A percentile compares a stretch with the other conserved stretches of the same genome.
phyloP scores from a whole-genome alignment of 2,329 filamentous ascomycete species.

The Incumbomyces delicatus region DNA sequence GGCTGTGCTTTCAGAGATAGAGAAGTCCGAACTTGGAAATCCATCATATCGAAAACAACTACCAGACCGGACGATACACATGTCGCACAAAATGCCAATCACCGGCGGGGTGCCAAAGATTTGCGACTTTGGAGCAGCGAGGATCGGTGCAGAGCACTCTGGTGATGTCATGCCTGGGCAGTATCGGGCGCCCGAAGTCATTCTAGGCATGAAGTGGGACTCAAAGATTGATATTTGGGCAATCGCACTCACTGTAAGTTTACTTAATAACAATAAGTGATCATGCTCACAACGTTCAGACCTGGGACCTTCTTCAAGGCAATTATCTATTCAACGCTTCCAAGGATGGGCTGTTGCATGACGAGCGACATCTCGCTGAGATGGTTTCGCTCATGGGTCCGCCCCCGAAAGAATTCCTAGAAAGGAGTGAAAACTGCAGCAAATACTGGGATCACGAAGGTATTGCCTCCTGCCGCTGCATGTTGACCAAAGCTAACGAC shows the following conservation, averaged over 20 bases:
- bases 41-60: conserved; percentile 22
- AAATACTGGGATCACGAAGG: conserved; percentile 18
- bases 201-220: conserved; percentile 29
- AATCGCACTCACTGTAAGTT: too few relatives aligned
- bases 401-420: conserved; percentile 28
- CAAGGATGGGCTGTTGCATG: conserved; percentile 3
- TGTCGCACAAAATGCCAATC: conserved; percentile 13
- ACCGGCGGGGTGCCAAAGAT: conserved; percentile 19
- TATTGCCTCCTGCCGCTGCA: neutral
- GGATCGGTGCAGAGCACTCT: conserved; percentile 16
- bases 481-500: too few relatives aligned
- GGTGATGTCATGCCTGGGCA: conserved; percentile 21
- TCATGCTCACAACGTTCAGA: neutral
- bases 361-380: conserved; percentile 31
- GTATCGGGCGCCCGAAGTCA: conserved; percentile 30
- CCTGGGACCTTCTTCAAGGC: conserved; percentile 3
- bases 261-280: too few relatives aligned
- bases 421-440: conserved; percentile 24
- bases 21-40: conserved; percentile 21
- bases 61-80: conserved; percentile 22
- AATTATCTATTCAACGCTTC: conserved; percentile 6
- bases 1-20: conserved; percentile 22
- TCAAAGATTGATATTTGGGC: conserved; percentile 31
- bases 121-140: conserved; percentile 24
- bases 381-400: conserved; percentile 34